Conservation (phyloP, 23 red algal genomes). For the Gracilaria caudata region DNA sequence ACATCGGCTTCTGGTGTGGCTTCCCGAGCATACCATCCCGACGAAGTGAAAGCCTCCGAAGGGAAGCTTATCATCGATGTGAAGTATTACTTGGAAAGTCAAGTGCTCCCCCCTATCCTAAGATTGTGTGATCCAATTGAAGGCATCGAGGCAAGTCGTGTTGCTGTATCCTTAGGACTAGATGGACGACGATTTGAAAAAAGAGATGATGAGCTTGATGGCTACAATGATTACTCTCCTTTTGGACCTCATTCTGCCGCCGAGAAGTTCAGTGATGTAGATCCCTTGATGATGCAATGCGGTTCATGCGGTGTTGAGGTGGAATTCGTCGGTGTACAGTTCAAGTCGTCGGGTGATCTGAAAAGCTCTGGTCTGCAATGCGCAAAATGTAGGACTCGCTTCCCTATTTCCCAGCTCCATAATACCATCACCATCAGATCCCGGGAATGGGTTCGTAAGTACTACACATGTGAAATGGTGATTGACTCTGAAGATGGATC, state of each 20-base stretch:
- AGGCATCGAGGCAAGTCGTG: conserved; percentile 75
- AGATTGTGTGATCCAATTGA: conserved; percentile 85
- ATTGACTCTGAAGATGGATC: conserved; percentile 52
- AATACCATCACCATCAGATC: conserved; percentile 44
- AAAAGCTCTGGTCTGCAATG: conserved; percentile 57
- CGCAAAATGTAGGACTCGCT: conserved; percentile 39
- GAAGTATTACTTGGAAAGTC: conserved; percentile 90
- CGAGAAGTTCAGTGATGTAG: conserved; percentile 63
- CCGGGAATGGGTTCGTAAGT: conserved; percentile 58
- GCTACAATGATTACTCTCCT: conserved; percentile 7
- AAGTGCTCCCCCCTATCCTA: conserved; percentile 81
- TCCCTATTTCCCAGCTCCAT: conserved; percentile 1
- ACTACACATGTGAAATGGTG: conserved; percentile 60
- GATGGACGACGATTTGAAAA: conserved; percentile 68
- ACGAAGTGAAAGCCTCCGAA: conserved; percentile 71
- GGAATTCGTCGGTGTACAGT: conserved; percentile 38
- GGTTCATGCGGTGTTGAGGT: conserved; percentile 7
- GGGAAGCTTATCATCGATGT: conserved; percentile 74
- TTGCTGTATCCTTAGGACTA: conserved; percentile 78
- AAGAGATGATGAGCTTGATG: conserved; percentile 21
- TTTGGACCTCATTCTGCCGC: conserved; percentile 28
- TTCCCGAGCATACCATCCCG: conserved; percentile 79
- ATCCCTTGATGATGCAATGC: conserved; percentile 41
- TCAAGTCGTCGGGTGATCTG: conserved; percentile 36
- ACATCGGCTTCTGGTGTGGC: conserved; percentile 47